These are phyloP conservation scores for Elsinoe arachidis DNA, from an alignment of 2,329 filamentous ascomycete species.

Conservation along the genomic window DNA sequence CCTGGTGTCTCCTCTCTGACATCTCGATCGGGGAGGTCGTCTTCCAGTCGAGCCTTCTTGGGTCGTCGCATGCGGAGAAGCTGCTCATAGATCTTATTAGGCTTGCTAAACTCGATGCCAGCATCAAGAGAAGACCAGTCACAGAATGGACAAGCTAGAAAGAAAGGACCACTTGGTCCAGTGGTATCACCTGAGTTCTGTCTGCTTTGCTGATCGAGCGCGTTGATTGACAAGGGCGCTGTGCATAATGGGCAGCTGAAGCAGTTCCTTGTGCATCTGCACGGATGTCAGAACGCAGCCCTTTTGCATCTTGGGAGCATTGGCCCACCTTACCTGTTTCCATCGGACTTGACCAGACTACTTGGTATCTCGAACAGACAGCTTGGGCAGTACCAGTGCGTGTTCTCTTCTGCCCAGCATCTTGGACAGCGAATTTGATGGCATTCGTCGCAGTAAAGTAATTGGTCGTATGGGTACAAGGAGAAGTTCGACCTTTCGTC, in stretches of 20 bases:
- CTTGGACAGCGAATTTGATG: conserved; percentile 89
- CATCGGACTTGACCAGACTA: conserved; percentile 84
- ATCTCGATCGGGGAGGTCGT: background rate
- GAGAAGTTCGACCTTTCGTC: conserved; percentile 81
- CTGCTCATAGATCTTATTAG: conserved; percentile 76
- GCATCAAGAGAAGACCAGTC: conserved; percentile 88
- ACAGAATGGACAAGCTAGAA: conserved; percentile 82
- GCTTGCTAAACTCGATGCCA: conserved; percentile 76
- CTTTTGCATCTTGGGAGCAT: background rate
- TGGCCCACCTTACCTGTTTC: conserved; percentile 61
- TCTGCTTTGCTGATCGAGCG: conserved; percentile 48
- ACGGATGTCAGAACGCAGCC: conserved; percentile 13
- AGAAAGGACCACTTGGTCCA: conserved; percentile 16
- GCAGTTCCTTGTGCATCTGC: conserved; percentile 69
- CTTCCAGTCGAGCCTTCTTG: background rate
- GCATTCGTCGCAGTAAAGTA: conserved; percentile 96
- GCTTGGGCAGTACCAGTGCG: conserved; percentile 90
- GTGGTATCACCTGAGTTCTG: conserved; percentile 24
- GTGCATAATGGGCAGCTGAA: conserved; percentile 90
- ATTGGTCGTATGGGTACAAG: conserved; percentile 83
- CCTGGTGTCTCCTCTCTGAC: background rate
- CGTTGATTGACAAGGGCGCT: conserved; percentile 66
- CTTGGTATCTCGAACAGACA: conserved; percentile 95
- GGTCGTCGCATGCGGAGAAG: conserved; percentile 19
- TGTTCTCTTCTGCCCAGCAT: conserved; percentile 87